Evolutionary conservation across 345 rosid species (phyloP).

Genomic region (Corchorus olitorius): DNA sequence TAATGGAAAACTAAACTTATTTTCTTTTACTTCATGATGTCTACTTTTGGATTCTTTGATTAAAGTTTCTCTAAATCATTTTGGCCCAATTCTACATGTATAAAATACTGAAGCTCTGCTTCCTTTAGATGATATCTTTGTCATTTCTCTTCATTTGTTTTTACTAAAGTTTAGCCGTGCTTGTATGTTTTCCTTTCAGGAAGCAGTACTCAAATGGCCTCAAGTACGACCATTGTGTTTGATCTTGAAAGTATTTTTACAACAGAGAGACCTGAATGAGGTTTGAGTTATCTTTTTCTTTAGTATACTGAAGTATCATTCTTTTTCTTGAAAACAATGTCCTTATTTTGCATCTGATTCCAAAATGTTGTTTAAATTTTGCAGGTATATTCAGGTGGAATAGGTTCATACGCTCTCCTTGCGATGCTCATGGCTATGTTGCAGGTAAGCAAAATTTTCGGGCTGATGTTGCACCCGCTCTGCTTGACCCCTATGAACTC

Average conservation of each 20-base stretch:
- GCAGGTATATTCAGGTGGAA: slow-evolving; percentile 93
- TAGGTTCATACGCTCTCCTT: slow-evolving; percentile 92
- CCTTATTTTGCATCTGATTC: slow-evolving; percentile 21
- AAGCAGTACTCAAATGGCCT: slow-evolving; percentile 70
- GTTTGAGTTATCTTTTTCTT: slow-evolving; percentile 38
- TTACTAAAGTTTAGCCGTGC: neutral
- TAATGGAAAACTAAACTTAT: neutral
- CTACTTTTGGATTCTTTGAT: slow-evolving; percentile 4
- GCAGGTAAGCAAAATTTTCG: slow-evolving; percentile 46
- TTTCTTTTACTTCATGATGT: neutral
- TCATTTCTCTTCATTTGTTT: neutral
- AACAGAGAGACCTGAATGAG: slow-evolving; percentile 96
- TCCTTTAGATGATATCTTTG: neutral
- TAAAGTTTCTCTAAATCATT: neutral
- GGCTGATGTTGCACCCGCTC: neutral
- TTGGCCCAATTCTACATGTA: neutral
- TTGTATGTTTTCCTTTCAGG: slow-evolving; percentile 40
- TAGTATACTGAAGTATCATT: neutral
- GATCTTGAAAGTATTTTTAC: slow-evolving; percentile 88
- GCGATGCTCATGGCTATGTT: slow-evolving; percentile 84
- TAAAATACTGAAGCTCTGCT: neutral
- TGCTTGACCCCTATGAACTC: neutral
- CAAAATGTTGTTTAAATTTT: slow-evolving; percentile 25
- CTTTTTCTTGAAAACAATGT: slow-evolving; percentile 1
- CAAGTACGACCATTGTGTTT: slow-evolving; percentile 78